Evolutionary conservation across 768 basidiomycete genomes (phyloP).

Genomic region (Rhodosporidiobolus odoratus): DNA sequence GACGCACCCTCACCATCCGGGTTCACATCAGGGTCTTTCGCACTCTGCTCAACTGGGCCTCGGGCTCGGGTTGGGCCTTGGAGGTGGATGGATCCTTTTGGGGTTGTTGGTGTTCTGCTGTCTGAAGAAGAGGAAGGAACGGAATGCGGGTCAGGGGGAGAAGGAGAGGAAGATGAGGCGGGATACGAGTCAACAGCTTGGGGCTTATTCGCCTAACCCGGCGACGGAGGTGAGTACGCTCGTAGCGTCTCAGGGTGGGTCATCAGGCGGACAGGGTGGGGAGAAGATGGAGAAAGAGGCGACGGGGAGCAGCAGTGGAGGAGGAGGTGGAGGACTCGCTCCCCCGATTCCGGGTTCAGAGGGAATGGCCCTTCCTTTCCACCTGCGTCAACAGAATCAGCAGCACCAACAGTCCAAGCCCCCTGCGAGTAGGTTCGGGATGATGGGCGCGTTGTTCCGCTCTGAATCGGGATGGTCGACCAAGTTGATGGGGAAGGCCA

Average conservation of each 20-base stretch:
- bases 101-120: constrained; percentile 45
- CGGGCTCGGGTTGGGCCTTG: constrained; percentile 46
- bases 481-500: not conserved
- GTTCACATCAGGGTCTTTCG: constrained; percentile 6
- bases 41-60: constrained; percentile 35
- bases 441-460: constrained; percentile 31
- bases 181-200: constrained; percentile 10
- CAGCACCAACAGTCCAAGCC: not conserved
- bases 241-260: too few relatives aligned
- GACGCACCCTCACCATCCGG: not conserved
- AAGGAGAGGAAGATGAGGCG: constrained; percentile 19
- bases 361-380: constrained; percentile 6
- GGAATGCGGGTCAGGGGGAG: constrained; percentile 28
- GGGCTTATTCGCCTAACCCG: constrained; percentile 16
- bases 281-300: constrained; percentile 3
- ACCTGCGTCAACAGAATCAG: not conserved
- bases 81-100: constrained; percentile 45
- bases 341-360: constrained; percentile 3
- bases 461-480: constrained; percentile 18
- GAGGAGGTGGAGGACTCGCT: constrained; percentile 1
- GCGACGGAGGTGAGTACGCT: not conserved
- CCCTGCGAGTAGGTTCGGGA: constrained; percentile 28
- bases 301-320: not conserved
- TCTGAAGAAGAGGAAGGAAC: constrained; percentile 38
- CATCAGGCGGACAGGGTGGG: not conserved